phyloP scores from a whole-genome alignment of 768 basidiomycete species.

The Daedaleopsis sinensis region DNA sequence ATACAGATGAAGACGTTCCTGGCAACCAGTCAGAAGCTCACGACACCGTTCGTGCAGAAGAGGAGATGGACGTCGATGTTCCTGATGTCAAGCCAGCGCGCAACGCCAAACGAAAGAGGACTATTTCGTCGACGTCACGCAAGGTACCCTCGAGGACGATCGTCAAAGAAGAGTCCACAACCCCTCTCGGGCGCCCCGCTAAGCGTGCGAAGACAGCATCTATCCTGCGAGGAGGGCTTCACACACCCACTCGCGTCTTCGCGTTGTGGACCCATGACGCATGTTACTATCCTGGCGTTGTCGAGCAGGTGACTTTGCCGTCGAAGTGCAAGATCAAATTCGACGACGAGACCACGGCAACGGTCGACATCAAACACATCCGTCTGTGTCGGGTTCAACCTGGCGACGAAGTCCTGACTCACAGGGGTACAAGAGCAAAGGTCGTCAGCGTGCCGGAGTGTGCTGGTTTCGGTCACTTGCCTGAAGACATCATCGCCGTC shows the following conservation, averaged over 20 bases:
- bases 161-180: slow-evolving; percentile 12
- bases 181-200: slow-evolving; percentile 12
- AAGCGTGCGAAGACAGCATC: slow-evolving; percentile 26
- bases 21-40: neutral
- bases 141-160: slow-evolving; percentile 28
- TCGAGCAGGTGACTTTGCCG: slow-evolving; percentile 40
- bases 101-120: slow-evolving; percentile 28
- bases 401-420: slow-evolving; percentile 60
- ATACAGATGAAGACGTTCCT: neutral
- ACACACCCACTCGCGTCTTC: slow-evolving; percentile 60
- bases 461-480: neutral
- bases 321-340: slow-evolving; percentile 57
- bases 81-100: slow-evolving; percentile 49
- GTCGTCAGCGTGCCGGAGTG: slow-evolving; percentile 17
- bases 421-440: slow-evolving; percentile 20
- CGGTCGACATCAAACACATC: slow-evolving; percentile 38
- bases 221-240: neutral
- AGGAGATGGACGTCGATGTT: slow-evolving; percentile 37
- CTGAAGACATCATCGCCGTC: slow-evolving; percentile 38
- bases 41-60: slow-evolving; percentile 43
- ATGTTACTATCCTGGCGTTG: slow-evolving; percentile 62
- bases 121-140: slow-evolving; percentile 20
- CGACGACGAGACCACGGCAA: slow-evolving; percentile 59
- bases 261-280: slow-evolving; percentile 66
- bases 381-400: slow-evolving; percentile 50